Conservation (phyloP, 208 protist species). For the Kentomonas sorsogonicus region DNA sequence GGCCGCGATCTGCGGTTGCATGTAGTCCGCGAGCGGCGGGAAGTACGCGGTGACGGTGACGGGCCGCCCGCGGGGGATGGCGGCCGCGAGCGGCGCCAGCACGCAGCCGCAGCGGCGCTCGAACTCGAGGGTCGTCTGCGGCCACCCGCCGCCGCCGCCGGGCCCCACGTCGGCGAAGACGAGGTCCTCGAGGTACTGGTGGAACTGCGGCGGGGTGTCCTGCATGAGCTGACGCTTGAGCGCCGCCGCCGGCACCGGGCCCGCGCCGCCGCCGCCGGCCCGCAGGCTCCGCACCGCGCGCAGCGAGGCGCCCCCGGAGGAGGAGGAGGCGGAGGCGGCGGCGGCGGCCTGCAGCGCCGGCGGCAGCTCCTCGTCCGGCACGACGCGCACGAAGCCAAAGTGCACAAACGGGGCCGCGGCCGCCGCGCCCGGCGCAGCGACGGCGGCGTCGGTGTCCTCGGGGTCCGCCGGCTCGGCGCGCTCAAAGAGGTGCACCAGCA, state of each 20-base stretch:
- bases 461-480: background rate
- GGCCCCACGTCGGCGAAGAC: background rate
- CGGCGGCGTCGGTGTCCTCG: background rate
- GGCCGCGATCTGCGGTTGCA: conserved; percentile 5
- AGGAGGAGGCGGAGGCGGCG: background rate
- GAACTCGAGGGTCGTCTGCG: conserved; percentile 44
- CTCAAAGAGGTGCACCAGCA: conserved; percentile 52
- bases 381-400: conserved; percentile 56
- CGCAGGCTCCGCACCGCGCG: conserved; percentile 14
- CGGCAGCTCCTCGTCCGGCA: conserved; percentile 12
- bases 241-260: conserved; percentile 3
- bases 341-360: background rate
- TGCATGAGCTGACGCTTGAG: background rate
- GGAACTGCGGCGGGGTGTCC: too few relatives aligned
- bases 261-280: conserved; percentile 1
- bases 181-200: too few relatives aligned
- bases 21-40: conserved; percentile 7
- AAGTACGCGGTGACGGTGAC: conserved; percentile 26
- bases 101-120: conserved; percentile 45
- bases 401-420: conserved; percentile 28
- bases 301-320: conserved; percentile 13
- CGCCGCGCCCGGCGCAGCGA: background rate
- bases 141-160: conserved; percentile 31
- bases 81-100: conserved; percentile 30
- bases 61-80: conserved; percentile 5